Percentiles rank a stretch among this genome's conserved stretches.
Evolutionary conservation across 257 asterid species (phyloP).

Genomic region (Solanum gracilifrons): DNA sequence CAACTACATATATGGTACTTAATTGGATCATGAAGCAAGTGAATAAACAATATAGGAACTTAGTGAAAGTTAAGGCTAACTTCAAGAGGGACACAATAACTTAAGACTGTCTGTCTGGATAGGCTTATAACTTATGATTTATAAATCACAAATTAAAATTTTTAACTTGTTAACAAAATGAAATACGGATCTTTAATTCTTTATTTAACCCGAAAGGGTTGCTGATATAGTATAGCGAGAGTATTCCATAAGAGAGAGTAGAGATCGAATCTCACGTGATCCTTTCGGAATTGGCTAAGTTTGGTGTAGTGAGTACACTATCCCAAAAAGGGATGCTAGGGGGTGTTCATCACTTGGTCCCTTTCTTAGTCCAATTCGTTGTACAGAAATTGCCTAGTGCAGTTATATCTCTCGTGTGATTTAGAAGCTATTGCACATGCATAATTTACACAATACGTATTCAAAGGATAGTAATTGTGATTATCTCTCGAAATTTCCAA

Average conservation of each 20-base stretch:
- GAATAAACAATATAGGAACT: neutral
- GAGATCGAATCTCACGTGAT: neutral
- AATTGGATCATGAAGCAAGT: neutral
- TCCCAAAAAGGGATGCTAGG: neutral
- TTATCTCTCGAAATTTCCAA: neutral
- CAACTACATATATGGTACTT: too few relatives aligned
- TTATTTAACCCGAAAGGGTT: neutral
- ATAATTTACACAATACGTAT: neutral
- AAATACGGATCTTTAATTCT: neutral
- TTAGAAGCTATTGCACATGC: neutral
- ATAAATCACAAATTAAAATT: neutral
- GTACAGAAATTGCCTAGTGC: rapidly evolving
- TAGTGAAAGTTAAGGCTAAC: neutral
- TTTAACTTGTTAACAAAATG: too few relatives aligned
- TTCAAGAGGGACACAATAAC: neutral
- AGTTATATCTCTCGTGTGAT: neutral
- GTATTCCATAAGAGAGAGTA: neutral
- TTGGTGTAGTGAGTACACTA: neutral
- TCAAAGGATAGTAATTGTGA: neutral
- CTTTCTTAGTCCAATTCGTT: neutral
- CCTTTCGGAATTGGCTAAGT: neutral
- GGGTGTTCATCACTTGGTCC: neutral
- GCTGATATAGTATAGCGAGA: neutral
- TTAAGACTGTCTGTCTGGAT: neutral
- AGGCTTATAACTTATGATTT: neutral